phyloP scores from a whole-genome alignment of 805 yeast species.

The Kuraishia hungarica region DNA sequence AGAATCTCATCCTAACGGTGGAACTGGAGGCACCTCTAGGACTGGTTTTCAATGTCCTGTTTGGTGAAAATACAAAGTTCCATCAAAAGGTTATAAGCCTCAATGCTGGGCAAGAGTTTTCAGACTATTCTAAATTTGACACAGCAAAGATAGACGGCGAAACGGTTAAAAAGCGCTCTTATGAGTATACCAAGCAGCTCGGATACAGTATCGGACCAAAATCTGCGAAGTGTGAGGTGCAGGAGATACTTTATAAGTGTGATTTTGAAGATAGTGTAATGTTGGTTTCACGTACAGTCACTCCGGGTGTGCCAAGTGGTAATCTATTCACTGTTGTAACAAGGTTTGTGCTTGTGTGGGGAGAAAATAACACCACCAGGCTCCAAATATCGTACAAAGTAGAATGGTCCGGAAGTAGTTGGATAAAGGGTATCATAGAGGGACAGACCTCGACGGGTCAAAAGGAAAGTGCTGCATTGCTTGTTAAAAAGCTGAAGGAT shows the following conservation, averaged over 20 bases:
- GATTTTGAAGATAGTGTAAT: slow-evolving; percentile 49
- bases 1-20: slow-evolving; percentile 33
- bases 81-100: slow-evolving; percentile 28
- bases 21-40: slow-evolving; percentile 70
- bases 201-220: slow-evolving; percentile 87
- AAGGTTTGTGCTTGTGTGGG: slow-evolving; percentile 72
- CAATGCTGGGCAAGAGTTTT: slow-evolving; percentile 39
- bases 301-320: slow-evolving; percentile 97
- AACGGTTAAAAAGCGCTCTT: slow-evolving; percentile 34
- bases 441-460: slow-evolving; percentile 81
- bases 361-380: slow-evolving; percentile 45
- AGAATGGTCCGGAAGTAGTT: slow-evolving; percentile 86
- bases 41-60: slow-evolving; percentile 56
- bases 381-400: slow-evolving; percentile 63
- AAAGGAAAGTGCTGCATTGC: slow-evolving; percentile 36
- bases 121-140: slow-evolving; percentile 26
- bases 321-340: slow-evolving; percentile 69
- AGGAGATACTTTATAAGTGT: slow-evolving; percentile 48
- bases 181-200: slow-evolving; percentile 65
- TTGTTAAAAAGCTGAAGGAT: background rate
- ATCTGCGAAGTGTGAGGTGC: slow-evolving; percentile 60
- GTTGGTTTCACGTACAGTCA: slow-evolving; percentile 53
- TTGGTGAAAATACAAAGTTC: slow-evolving; percentile 47
- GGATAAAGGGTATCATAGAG: slow-evolving; percentile 88
- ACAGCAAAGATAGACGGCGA: slow-evolving; percentile 28